phyloP scores from a whole-genome alignment of 257 asterid species.

The Linaria vulgaris region DNA sequence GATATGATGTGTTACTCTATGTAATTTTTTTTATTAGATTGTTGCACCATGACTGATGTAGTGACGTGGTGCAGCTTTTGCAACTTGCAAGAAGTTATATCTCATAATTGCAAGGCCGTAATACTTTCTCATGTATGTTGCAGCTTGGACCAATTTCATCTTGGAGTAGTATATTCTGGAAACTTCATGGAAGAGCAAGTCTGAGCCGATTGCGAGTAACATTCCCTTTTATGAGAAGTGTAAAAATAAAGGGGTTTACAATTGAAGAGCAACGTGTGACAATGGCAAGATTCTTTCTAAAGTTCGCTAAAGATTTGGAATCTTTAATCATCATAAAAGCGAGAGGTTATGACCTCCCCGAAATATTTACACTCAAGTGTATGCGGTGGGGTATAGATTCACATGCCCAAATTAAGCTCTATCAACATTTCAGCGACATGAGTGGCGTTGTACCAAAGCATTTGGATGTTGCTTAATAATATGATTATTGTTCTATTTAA shows the following conservation, averaged over 20 bases:
- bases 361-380: not conserved
- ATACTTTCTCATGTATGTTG: not conserved
- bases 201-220: not conserved
- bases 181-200: not conserved
- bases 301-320: not conserved
- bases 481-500: no score
- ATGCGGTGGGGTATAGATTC: not conserved
- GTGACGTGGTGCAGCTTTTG: no score
- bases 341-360: not conserved
- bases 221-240: slow-evolving; percentile 19
- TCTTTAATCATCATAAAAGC: not conserved
- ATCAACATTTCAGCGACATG: not conserved
- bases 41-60: no score
- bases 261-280: slow-evolving; percentile 16
- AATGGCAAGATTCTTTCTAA: slow-evolving; percentile 23
- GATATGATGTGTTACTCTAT: no score
- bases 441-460: not conserved
- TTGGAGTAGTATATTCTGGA: slow-evolving; percentile 24
- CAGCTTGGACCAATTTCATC: slow-evolving; percentile 37
- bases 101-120: no score
- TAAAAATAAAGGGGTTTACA: slow-evolving; percentile 35
- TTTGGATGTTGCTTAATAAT: not conserved
- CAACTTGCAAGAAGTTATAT: no score
- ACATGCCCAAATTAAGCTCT: not conserved
- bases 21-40: no score